Base-by-base conservation (phyloP, 345 rosid species). In the Euclidium syriacum region DNA sequence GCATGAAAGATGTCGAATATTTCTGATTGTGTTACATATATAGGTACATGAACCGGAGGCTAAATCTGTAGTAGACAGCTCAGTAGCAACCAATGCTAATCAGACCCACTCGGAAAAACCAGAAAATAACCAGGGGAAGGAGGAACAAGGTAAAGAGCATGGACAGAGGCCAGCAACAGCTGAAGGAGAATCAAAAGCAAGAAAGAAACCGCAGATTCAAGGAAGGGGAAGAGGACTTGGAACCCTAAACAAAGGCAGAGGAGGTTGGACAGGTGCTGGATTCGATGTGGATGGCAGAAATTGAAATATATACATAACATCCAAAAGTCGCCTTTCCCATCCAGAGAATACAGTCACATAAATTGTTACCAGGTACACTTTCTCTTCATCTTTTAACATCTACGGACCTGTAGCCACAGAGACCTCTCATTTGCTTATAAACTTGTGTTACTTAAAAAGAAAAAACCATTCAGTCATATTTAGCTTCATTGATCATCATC, bases 201-300 rank as follows among this genome's bases (percentile, higher is more conserved):
- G 71, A 72, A 87, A 78, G 78, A 85, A 80, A 65, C 72, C 64
- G 23, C 87, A 77, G 32, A 78, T 67, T 50, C 89, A 74, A 34
- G 95, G 94, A 68, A 81, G 71, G 61, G 95, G 86, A 51, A 83
- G 69, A 66, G 86, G 89, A 72, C 46, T 80, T 14, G 88, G 88
- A 32, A 75, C 72, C 44, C 51, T 80, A 38, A 75, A 71, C 48
- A 85, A 80, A 75, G 84, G 85, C 20, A 75, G 87, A 78, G 89
- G 91, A 55, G 98, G 85, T 18, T 91, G 96, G 91, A 85, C 94
- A 0, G 90, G 96, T 54, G 52, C 81, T 48, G 81, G 81, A 70
- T 90, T 87, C 44, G 94, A 85, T 67, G 95, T 82, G 29, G 95
- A 83, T 74, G 85, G 85, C 48, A 79, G 87, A 75, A 76, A 53